A percentile compares a stretch with the other conserved stretches of the same genome.
These are phyloP conservation scores for Kodamaea kaohsiungensis DNA, from an alignment of 805 yeast species.

Conservation along the genomic window DNA sequence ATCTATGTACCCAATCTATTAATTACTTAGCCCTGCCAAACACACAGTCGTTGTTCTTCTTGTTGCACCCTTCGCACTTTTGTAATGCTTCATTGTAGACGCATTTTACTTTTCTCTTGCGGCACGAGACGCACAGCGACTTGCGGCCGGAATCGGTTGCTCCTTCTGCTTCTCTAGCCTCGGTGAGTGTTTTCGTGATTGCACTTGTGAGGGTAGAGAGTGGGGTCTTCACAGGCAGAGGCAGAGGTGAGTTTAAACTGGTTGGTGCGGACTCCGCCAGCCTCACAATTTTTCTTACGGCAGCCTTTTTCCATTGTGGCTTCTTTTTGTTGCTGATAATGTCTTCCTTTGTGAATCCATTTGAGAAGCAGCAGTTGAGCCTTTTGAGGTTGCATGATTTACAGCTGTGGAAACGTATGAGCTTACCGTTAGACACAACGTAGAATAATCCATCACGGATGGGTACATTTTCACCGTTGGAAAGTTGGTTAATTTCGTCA, in stretches of 20 bases:
- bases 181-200: conserved; percentile 12
- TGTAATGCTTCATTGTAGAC: conserved; percentile 28
- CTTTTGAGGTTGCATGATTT: conserved; percentile 52
- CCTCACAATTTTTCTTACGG: conserved; percentile 4
- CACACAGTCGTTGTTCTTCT: conserved; percentile 36
- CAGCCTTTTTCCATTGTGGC: conserved; percentile 10
- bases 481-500: conserved; percentile 12
- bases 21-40: conserved; percentile 22
- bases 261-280: conserved; percentile 2
- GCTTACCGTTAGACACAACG: conserved; percentile 28
- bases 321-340: conserved; percentile 40
- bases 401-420: conserved; percentile 56
- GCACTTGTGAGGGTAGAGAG: conserved; percentile 11
- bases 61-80: conserved; percentile 43
- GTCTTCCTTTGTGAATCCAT: conserved; percentile 67
- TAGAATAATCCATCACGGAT: conserved; percentile 15
- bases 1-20: neutral
- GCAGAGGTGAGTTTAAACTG: neutral
- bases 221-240: conserved; percentile 5
- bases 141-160: conserved; percentile 24
- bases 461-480: conserved; percentile 18
- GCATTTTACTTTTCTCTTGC: conserved; percentile 47
- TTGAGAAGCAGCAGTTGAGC: conserved; percentile 54
- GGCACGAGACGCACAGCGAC: conserved; percentile 40
- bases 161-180: conserved; percentile 7